Conservation (phyloP, 2,329 filamentous ascomycete species). For the Hortaea werneckii region DNA sequence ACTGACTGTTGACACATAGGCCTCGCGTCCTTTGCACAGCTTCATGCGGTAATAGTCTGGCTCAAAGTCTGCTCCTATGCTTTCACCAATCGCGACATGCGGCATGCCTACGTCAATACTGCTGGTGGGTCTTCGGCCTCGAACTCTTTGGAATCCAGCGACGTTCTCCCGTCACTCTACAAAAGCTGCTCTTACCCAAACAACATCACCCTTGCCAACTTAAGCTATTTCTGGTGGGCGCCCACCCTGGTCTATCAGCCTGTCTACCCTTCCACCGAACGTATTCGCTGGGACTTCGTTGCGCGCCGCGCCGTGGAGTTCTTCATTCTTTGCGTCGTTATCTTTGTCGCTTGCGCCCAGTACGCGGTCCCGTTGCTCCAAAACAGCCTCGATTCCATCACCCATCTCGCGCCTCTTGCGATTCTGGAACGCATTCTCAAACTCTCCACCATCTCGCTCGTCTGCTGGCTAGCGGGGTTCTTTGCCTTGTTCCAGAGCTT, state of each 20-base stretch:
- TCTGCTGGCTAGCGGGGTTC: constrained; percentile 97
- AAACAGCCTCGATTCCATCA: constrained; percentile 84
- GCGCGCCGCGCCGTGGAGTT: constrained; percentile 72
- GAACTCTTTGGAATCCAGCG: too few relatives aligned
- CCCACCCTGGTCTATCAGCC: constrained; percentile 95
- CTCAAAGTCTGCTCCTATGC: constrained; percentile 94
- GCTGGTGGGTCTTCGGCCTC: constrained; percentile 57
- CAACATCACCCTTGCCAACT: constrained; percentile 80
- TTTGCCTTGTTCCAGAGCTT: constrained; percentile 92
- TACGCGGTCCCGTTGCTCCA: constrained; percentile 83
- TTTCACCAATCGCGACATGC: constrained; percentile 89
- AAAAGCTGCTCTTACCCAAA: constrained; percentile 72
- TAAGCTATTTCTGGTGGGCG: constrained; percentile 96
- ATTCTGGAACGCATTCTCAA: constrained; percentile 89
- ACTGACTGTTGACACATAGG: constrained; percentile 33
- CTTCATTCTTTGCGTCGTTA: constrained; percentile 56
- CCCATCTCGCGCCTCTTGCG: constrained; percentile 64
- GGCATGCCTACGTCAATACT: constrained; percentile 64
- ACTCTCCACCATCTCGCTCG: constrained; percentile 83
- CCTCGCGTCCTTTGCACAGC: constrained; percentile 80
- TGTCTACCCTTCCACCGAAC: constrained; percentile 75
- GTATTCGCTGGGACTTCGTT: constrained; percentile 81
- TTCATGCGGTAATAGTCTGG: constrained; percentile 92
- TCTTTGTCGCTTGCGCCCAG: constrained; percentile 91
- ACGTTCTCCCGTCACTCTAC: constrained; percentile 66